A percentile compares a stretch with the other conserved stretches of the same genome.
Evolutionary conservation across 2,329 filamentous ascomycete genomes (phyloP).

Genomic region (Alternaria conjuncta): DNA sequence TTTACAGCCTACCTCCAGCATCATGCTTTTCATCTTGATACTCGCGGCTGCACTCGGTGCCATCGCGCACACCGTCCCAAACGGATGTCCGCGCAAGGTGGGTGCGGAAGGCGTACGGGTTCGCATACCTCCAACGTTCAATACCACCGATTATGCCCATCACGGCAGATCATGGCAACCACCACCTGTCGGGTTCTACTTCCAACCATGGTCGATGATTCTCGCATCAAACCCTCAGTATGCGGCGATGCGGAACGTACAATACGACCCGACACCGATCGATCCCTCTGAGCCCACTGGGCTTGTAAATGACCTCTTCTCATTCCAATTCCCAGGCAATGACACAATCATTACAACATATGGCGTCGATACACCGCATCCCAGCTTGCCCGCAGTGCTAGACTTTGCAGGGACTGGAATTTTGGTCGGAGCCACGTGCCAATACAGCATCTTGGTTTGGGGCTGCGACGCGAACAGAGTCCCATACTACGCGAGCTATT

Average conservation of each 20-base stretch:
- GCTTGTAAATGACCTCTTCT: constrained; percentile 23
- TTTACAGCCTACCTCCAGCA: neutral
- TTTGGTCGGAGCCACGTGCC: constrained; percentile 15
- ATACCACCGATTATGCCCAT: neutral
- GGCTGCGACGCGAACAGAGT: constrained; percentile 18
- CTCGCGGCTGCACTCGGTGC: neutral
- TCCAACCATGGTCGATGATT: constrained; percentile 26
- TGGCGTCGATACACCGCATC: constrained; percentile 19
- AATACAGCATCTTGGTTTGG: constrained; percentile 23
- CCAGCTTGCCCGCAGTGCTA: neutral
- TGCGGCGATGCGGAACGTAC: constrained; percentile 17
- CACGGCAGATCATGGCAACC: constrained; percentile 8
- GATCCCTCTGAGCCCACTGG: constrained; percentile 5
- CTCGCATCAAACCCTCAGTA: constrained; percentile 20
- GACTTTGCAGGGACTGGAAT: constrained; percentile 20
- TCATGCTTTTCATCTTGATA: neutral
- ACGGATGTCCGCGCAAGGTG: constrained; percentile 5
- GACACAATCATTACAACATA: constrained; percentile 20
- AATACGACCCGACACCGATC: constrained; percentile 25
- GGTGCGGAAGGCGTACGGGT: constrained; percentile 6
- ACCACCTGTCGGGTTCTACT: constrained; percentile 18
- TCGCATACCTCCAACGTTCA: constrained; percentile 11
- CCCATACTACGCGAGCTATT: constrained; percentile 21
- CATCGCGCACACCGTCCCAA: neutral
- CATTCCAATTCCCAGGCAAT: constrained; percentile 24